phyloP scores from a whole-genome alignment of 1,139 yeast genomes.

The Suhomyces maxii region DNA sequence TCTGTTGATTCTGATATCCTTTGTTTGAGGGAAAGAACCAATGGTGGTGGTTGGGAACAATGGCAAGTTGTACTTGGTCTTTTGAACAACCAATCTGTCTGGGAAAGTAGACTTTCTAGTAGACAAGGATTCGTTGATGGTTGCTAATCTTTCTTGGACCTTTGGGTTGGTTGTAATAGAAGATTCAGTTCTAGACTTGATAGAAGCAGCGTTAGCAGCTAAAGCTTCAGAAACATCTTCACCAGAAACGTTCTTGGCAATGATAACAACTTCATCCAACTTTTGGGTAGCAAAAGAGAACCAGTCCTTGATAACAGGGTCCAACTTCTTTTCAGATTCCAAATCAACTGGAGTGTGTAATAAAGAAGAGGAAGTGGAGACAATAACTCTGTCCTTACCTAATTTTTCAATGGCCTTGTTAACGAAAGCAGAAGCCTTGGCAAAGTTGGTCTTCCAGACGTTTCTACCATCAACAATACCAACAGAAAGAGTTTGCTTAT shows the following conservation, averaged over 20 bases:
- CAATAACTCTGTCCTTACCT: slow-evolving; percentile 86
- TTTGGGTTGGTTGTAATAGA: slow-evolving; percentile 87
- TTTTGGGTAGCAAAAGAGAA: slow-evolving; percentile 98
- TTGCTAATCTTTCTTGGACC: slow-evolving; percentile 85
- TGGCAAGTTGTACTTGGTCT: slow-evolving; percentile 87
- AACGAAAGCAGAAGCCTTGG: slow-evolving; percentile 80
- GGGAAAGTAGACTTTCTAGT: slow-evolving; percentile 88
- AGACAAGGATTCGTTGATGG: slow-evolving; percentile 75
- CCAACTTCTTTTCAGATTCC: slow-evolving; percentile 84
- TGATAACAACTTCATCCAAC: slow-evolving; percentile 82
- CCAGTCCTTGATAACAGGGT: slow-evolving; percentile 92
- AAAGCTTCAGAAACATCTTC: slow-evolving; percentile 67
- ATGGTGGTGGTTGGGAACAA: slow-evolving; percentile 99
- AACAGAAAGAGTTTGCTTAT: slow-evolving; percentile 78
- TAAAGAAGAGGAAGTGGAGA: slow-evolving; percentile 94
- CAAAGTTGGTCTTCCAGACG: slow-evolving; percentile 96
- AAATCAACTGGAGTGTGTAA: slow-evolving; percentile 98
- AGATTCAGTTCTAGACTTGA: slow-evolving; percentile 84
- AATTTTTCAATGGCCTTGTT: slow-evolving; percentile 79
- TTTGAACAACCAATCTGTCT: slow-evolving; percentile 83
- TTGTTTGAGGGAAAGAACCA: slow-evolving; percentile 99
- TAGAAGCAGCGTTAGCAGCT: slow-evolving; percentile 83
- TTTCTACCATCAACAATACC: slow-evolving; percentile 99
- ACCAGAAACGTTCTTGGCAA: slow-evolving; percentile 87
- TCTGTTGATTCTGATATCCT: slow-evolving; percentile 98